phyloP scores from a whole-genome alignment of 2,329 filamentous ascomycete species.

The Neonectria coccinea region DNA sequence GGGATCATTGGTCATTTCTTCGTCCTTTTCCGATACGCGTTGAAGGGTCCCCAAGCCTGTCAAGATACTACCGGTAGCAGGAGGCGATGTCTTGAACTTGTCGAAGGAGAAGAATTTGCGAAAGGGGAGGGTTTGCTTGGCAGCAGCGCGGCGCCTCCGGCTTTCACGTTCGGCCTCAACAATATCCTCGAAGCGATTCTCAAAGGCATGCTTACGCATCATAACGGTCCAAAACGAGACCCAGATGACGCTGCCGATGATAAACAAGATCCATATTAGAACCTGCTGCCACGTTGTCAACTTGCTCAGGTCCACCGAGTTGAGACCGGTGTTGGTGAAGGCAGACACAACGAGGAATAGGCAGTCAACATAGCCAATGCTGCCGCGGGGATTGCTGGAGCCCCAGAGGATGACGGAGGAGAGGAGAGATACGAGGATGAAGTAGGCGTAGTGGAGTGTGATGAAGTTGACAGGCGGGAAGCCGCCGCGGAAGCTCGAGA shows the following conservation, averaged over 20 bases:
- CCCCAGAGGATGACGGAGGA: slow-evolving; percentile 72
- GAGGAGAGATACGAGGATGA: slow-evolving; percentile 66
- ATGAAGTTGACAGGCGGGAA: slow-evolving; percentile 68
- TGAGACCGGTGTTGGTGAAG: slow-evolving; percentile 75
- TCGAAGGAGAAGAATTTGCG: slow-evolving; percentile 38
- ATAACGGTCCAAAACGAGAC: slow-evolving; percentile 74
- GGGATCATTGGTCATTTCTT: neutral
- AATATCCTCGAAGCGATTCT: slow-evolving; percentile 68
- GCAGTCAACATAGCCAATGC: slow-evolving; percentile 71
- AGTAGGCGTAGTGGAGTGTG: slow-evolving; percentile 75
- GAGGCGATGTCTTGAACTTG: slow-evolving; percentile 38
- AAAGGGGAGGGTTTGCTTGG: slow-evolving; percentile 23
- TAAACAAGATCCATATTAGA: slow-evolving; percentile 72
- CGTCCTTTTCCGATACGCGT: slow-evolving; percentile 30
- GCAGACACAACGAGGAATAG: slow-evolving; percentile 75
- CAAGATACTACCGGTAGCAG: slow-evolving; percentile 11
- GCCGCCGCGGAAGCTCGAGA: slow-evolving; percentile 13
- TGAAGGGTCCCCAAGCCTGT: slow-evolving; percentile 39
- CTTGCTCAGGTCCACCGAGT: slow-evolving; percentile 72
- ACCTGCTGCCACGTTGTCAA: slow-evolving; percentile 77
- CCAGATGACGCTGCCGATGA: slow-evolving; percentile 75
- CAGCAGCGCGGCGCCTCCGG: slow-evolving; percentile 33
- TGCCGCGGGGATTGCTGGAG: slow-evolving; percentile 62
- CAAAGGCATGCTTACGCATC: slow-evolving; percentile 71
- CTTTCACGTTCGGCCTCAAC: slow-evolving; percentile 55